Conservation (phyloP, 495 filamentous ascomycete species). For the Xylaria acuta region DNA sequence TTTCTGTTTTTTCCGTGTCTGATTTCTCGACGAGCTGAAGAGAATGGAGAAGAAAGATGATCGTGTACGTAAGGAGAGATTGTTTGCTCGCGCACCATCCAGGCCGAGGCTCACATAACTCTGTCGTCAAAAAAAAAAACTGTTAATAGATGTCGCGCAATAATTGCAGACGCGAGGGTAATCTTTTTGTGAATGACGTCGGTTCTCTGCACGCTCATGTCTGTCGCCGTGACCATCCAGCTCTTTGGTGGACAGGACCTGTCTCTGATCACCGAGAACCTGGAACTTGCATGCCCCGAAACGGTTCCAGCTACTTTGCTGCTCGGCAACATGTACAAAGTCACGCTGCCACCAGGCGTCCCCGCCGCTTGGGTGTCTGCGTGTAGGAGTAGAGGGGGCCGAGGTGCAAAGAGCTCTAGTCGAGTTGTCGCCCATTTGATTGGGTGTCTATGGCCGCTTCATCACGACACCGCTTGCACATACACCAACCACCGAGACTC, state of each 20-base stretch:
- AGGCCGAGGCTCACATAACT: conserved; percentile 14
- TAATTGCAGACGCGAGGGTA: background rate
- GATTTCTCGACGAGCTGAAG: background rate
- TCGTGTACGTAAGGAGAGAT: conserved; percentile 26
- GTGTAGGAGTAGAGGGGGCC: conserved; percentile 5
- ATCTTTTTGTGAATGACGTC: background rate
- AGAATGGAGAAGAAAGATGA: conserved; percentile 13
- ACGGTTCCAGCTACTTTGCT: background rate
- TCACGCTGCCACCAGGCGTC: conserved; percentile 34
- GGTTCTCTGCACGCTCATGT: background rate
- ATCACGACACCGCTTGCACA: conserved; percentile 75
- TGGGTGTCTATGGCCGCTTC: conserved; percentile 47
- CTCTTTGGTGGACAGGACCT: background rate
- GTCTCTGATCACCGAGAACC: background rate
- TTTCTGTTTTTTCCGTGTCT: background rate
- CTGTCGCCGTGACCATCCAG: background rate
- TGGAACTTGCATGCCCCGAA: background rate
- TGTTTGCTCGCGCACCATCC: conserved; percentile 16
- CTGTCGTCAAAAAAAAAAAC: background rate
- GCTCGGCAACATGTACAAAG: conserved; percentile 36
- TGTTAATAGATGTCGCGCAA: background rate
- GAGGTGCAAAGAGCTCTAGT: background rate
- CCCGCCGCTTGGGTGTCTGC: conserved; percentile 22
- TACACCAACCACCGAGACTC: conserved; percentile 82
- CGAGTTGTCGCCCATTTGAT: conserved; percentile 26